These are phyloP conservation scores for Proliferodiscus dingleyae DNA, from an alignment of 2,329 filamentous ascomycete species.

Conservation along the genomic window DNA sequence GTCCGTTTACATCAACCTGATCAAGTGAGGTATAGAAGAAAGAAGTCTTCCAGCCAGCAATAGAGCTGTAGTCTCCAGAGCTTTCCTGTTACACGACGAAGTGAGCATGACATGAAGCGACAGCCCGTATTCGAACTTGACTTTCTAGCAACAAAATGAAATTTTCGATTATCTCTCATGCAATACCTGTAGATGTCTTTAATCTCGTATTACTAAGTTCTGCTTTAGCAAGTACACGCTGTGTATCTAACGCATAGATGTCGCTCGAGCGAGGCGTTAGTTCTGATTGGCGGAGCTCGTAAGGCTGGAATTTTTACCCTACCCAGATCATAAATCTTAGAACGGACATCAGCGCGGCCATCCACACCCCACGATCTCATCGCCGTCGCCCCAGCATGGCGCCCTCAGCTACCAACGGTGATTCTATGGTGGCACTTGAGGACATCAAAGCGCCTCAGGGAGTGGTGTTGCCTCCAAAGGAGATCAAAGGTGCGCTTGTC, in stretches of 20 bases:
- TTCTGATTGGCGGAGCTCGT: slow-evolving; percentile 5
- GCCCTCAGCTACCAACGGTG: slow-evolving; percentile 41
- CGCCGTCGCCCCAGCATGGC: slow-evolving; percentile 24
- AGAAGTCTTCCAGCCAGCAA: too few relatives aligned
- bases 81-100: too few relatives aligned
- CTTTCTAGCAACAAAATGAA: too few relatives aligned
- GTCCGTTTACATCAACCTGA: not conserved
- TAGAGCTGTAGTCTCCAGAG: too few relatives aligned
- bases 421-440: slow-evolving; percentile 51
- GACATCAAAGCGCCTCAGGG: slow-evolving; percentile 75
- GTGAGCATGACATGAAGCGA: too few relatives aligned
- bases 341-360: not conserved
- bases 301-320: slow-evolving; percentile 10
- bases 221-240: too few relatives aligned
- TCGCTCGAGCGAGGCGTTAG: slow-evolving; percentile 5
- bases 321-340: not conserved
- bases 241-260: too few relatives aligned
- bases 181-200: too few relatives aligned
- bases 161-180: too few relatives aligned
- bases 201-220: too few relatives aligned
- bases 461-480: slow-evolving; percentile 76
- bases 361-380: not conserved
- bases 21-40: too few relatives aligned
- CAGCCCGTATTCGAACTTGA: too few relatives aligned
- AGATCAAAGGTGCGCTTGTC: slow-evolving; percentile 64